Base-by-base conservation (phyloP, 164 flowering plant genomes). In the Chloranthus sessilifolius region DNA sequence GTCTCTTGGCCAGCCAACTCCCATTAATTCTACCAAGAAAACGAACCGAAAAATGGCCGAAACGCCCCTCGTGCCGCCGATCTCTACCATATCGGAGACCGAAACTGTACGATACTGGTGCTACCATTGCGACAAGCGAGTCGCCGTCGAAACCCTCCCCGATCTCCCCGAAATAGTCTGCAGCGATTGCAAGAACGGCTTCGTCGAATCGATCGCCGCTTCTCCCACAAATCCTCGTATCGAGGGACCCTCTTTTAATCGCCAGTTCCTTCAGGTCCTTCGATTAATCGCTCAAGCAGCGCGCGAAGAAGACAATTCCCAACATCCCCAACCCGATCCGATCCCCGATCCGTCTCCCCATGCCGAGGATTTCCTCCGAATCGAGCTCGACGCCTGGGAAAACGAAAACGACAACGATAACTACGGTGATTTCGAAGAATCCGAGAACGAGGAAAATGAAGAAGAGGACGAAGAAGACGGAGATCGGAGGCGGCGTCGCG, bases 101-200 rank as follows among this genome's bases (percentile, higher is more conserved):
- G 64, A 54, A 2, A 12, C 53, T 9, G 23, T 22, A 19, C 74
- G 61, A 41, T 77, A 82, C 71, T 85, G 90, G 90, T 86, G 95
- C 64, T 70, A 86, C 64, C 83, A 76, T 63, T 82, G 95, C 63
- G 75, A 81, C 17, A 81, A 79, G 55, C 78, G 76, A 39, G 95
- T 86, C 38, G 43, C 78, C 41, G 64, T 83, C 55, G 86, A 86
- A 68, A 74, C 84, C 71, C 65, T 65, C 40, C 50, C 65, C 26
- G 68, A 71, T 46, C 76, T 34, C 19, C 62, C 72, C 6, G 88
- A 81, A 33, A 50, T 86, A 43, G 52, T 81, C 45, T 86, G 95
- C 63, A 43, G 7, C 60, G 88, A 83, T 14, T 86, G 95, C 60
- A 77, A 81, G 41, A 64, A 59, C 61, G 95, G 95, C 14, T 17